Base-by-base conservation (phyloP, 306 rosid species). In the Medicago lupulina region DNA sequence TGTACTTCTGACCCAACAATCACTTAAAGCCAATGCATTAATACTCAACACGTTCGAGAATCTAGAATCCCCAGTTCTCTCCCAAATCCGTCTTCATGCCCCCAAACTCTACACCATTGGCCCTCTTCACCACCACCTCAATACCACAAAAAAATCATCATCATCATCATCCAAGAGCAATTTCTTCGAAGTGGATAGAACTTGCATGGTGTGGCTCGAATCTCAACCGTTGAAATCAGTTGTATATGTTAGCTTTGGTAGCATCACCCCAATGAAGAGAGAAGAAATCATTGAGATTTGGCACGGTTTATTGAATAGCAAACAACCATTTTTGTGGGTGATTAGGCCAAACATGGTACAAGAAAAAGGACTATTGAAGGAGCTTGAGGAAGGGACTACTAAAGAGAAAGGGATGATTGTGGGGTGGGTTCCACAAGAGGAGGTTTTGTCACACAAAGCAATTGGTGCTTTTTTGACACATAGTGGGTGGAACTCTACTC, bases 1-100 rank as follows among this genome's bases (percentile, higher is more conserved):
- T 17, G 57, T 19, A 12, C 40, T 0, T 2, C 28, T 10, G 18
- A 79, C 82, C 61, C 36, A 15, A 1, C 69, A 83, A 38, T 39
- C 84, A 8, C 47, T 68, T 2, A 34, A 73, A 67, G 84, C 84
- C 7, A 67, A 71, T 10, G 86, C 85, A 1, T 8, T 86, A 1
- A 80, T 91, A 6, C 57, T 89, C 53, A 91, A 91, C 88, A 82
- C 97, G 0, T 89, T 85, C 8, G 90, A 91, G 23, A 91, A 88
- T 0, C 69, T 89, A 18, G 97, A 91, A 68, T 75, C 74, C 3
- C 85, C 89, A 1, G 38, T 82, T 2, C 69, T 87, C 14, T 59
- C 76, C n/a, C 75, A 76, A 0, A 54, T 87, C 0, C 80, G 81
- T 2, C 75, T 16, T 3, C 62, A 41, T 0, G 80, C 73, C 34